These are phyloP conservation scores for Chaetomidium leptoderma DNA, from an alignment of 495 filamentous ascomycete species.

Conservation along the genomic window DNA sequence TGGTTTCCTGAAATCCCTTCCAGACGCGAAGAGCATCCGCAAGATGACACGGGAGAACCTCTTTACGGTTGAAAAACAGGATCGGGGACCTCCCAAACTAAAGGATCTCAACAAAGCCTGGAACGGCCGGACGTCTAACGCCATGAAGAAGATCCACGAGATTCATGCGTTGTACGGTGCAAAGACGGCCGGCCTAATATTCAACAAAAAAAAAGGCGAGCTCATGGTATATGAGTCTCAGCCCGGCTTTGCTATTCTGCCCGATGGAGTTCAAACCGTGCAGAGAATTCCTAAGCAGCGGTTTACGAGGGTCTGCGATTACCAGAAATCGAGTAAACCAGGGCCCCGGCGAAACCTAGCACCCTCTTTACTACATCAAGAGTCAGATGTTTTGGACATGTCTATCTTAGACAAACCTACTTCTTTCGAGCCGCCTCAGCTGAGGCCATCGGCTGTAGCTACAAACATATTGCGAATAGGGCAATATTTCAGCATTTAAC, in stretches of 20 bases:
- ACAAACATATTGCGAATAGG: background rate
- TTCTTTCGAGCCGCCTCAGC: background rate
- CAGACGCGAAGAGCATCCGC: background rate
- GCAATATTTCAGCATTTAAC: background rate
- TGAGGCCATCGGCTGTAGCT: background rate
- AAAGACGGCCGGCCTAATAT: background rate
- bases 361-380: background rate
- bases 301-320: background rate
- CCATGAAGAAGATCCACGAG: slow-evolving; percentile 1
- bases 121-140: background rate
- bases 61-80: background rate
- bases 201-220: background rate
- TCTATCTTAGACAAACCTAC: background rate
- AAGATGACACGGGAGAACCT: background rate
- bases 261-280: background rate
- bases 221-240: slow-evolving; percentile 1
- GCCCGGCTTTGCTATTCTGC: background rate
- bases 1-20: background rate
- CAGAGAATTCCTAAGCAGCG: background rate
- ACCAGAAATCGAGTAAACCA: background rate
- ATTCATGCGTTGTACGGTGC: background rate
- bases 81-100: background rate
- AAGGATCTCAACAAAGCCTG: background rate
- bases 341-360: background rate
- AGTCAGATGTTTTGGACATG: background rate